phyloP scores from a whole-genome alignment of 495 filamentous ascomycete genomes.

The Aspergillus ostianus region DNA sequence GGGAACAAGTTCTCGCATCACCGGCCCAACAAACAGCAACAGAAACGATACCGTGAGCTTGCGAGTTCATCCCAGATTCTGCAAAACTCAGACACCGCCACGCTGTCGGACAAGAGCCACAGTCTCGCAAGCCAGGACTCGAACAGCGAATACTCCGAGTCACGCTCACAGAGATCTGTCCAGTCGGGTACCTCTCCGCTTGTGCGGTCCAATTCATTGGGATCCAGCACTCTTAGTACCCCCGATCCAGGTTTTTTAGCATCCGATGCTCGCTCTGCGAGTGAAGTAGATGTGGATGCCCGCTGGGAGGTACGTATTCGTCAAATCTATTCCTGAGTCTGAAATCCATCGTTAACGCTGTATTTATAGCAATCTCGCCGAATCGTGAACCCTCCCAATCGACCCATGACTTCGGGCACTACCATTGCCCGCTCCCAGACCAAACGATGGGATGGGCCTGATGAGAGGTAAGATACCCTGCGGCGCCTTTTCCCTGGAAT shows the following conservation, averaged over 20 bases:
- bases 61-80: constrained; percentile 54
- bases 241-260: constrained; percentile 24
- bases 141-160: constrained; percentile 38
- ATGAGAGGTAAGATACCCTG: constrained; percentile 38
- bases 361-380: constrained; percentile 36
- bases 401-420: constrained; percentile 39
- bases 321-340: neutral
- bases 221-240: constrained; percentile 32
- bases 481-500: neutral
- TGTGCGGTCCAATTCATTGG: constrained; percentile 37
- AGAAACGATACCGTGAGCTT: constrained; percentile 76
- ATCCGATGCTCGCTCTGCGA: constrained; percentile 35
- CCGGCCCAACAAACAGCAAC: constrained; percentile 72
- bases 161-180: constrained; percentile 37
- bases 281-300: constrained; percentile 43
- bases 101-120: constrained; percentile 24
- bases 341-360: constrained; percentile 17
- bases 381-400: constrained; percentile 33
- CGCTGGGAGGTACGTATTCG: constrained; percentile 24
- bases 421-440: constrained; percentile 27
- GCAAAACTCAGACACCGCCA: constrained; percentile 49
- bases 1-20: constrained; percentile 95
- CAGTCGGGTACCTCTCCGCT: constrained; percentile 41
- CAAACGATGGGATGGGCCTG: constrained; percentile 30
- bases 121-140: constrained; percentile 41